Evolutionary conservation across 495 filamentous ascomycete genomes (phyloP).

Genomic region (Neurospora africana): DNA sequence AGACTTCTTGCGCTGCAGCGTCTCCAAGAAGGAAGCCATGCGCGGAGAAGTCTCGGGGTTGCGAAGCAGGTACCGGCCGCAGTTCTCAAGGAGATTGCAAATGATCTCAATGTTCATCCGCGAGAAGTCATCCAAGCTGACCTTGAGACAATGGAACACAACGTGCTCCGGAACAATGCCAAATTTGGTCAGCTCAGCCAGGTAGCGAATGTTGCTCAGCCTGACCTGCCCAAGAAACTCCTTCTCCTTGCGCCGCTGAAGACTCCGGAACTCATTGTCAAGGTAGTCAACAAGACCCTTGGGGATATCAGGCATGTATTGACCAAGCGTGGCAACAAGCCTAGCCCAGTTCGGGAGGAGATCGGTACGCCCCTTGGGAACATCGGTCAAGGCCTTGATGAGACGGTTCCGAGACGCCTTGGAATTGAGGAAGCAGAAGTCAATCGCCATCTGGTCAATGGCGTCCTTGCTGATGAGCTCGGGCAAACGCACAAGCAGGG

Average conservation of each 20-base stretch:
- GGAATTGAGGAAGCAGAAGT: constrained; percentile 97
- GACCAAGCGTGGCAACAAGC: constrained; percentile 83
- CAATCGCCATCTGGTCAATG: constrained; percentile 82
- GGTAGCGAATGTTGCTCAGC: constrained; percentile 88
- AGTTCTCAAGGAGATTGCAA: constrained; percentile 93
- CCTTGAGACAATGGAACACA: constrained; percentile 96
- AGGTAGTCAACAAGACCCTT: constrained; percentile 89
- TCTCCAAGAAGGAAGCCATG: constrained; percentile 90
- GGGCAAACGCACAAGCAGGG: constrained; percentile 73
- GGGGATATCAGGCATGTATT: constrained; percentile 85
- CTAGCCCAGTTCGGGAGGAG: constrained; percentile 88
- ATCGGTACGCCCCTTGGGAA: constrained; percentile 87
- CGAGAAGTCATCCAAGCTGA: constrained; percentile 95
- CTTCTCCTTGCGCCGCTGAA: constrained; percentile 97
- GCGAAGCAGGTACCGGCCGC: constrained; percentile 85
- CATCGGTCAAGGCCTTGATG: constrained; percentile 84
- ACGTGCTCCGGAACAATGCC: constrained; percentile 97
- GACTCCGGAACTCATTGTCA: constrained; percentile 92
- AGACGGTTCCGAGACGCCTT: constrained; percentile 94
- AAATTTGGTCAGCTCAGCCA: constrained; percentile 96
- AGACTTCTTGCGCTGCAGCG: constrained; percentile 87
- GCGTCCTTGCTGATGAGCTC: constrained; percentile 85
- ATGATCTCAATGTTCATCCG: constrained; percentile 99
- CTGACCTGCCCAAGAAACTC: constrained; percentile 92
- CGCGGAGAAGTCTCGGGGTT: constrained; percentile 88